Percentiles rank a stretch among this genome's conserved stretches.
phyloP scores from a whole-genome alignment of 139 green algal species.

The Edaphochlamys debaryana region DNA sequence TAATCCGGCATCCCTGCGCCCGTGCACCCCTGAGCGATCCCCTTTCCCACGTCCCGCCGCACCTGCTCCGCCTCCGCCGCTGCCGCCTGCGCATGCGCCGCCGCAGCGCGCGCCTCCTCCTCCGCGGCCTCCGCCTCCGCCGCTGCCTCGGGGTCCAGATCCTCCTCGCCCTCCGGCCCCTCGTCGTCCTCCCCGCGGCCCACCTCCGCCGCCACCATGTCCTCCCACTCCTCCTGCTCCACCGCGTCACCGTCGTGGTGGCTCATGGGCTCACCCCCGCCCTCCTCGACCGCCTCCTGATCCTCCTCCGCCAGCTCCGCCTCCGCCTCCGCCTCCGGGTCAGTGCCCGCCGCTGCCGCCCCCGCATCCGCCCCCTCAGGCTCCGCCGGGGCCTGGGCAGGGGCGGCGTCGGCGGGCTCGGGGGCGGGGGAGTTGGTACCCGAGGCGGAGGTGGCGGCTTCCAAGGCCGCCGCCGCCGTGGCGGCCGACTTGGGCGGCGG shows the following conservation, averaged over 20 bases:
- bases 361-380: not conserved
- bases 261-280: not conserved
- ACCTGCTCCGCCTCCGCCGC: not conserved
- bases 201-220: constrained; percentile 5
- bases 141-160: not conserved
- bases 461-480: not conserved
- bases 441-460: too few species aligned
- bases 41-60: too few species aligned
- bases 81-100: too few species aligned
- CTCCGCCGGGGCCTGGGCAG: too few species aligned
- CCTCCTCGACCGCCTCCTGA: not conserved
- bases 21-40: too few species aligned
- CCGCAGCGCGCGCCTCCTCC: not conserved
- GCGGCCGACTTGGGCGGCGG: too few species aligned
- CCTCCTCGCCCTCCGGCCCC: not conserved
- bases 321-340: not conserved
- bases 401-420: too few species aligned
- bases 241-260: constrained; percentile 31
- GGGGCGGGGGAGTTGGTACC: too few species aligned
- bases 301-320: not conserved
- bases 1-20: too few species aligned
- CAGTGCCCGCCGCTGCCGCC: not conserved
- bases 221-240: constrained; percentile 43
- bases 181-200: not conserved
- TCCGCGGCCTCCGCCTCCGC: not conserved